Base-by-base conservation (phyloP, 768 basidiomycete genomes). In the Tylopilus balloui region DNA sequence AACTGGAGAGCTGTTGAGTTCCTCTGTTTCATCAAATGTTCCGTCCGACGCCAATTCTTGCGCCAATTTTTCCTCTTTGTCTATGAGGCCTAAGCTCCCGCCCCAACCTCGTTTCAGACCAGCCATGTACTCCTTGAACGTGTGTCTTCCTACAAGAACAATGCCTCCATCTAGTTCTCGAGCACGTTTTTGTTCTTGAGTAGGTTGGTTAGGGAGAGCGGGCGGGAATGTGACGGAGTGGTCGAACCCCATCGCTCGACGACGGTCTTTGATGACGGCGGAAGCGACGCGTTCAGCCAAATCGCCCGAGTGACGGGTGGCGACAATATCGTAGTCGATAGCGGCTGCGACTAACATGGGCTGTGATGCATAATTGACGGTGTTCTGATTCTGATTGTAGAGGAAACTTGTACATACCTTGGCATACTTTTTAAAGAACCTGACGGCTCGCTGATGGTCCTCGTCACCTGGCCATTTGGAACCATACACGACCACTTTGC, bases 401-500 rank as follows among this genome's bases (percentile, higher is more conserved):
- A 42, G 29, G 14, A 53, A 54, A 60, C 55, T 45, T 57, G 48
- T 38, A 60, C 81, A 55, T 55, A 96, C 96, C 87, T 96, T 95
- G 73, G 97, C 82, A 71, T 96, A 98, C 76, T 89, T 92, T 67
- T 89, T 86, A 74, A 98, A 98, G 74, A 92, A 91, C 71, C 77
- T 84, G 66, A 90, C 72, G 48, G 83, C 78, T 50, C 88, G 79
- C 64, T 93, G 84, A 54, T 84, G 83, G 64, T 97, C 93, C 59
- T 94, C 91, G 67, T 99, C 96, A 23, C 88, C 93, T 0, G 94
- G 94, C 83, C 93, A 96, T 68, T 88, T 90, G 23, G 81, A 79
- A 28, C 86, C 91, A 59, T 89, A 91, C 17, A 98, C 92, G 8
- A 77, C 84, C 50, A 96, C 83, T 62, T 84, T 88, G 28, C 93